A percentile compares a stretch with the other conserved stretches of the same genome.
Evolutionary conservation across 805 yeast genomes (phyloP).

Genomic region (Schizosaccharomyces cryophilus): DNA sequence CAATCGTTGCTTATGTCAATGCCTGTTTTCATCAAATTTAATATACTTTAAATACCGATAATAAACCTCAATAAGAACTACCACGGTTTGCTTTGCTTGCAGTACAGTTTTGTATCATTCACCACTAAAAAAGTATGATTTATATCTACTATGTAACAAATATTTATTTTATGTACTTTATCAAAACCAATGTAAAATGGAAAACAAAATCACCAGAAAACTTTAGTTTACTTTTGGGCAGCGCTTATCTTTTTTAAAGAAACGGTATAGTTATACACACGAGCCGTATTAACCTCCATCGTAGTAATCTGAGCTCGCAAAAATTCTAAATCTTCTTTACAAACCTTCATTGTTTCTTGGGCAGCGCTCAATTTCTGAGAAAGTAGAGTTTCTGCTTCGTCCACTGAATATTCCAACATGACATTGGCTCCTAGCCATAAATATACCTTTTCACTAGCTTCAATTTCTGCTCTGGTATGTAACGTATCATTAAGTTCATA

Average conservation of each 20-base stretch:
- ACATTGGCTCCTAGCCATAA: slow-evolving; percentile 97
- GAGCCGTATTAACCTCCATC: slow-evolving; percentile 91
- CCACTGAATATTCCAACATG: slow-evolving; percentile 81
- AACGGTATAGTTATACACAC: slow-evolving; percentile 67
- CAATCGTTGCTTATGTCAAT: too few species aligned
- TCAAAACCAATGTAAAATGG: too few species aligned
- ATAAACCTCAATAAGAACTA: too few species aligned
- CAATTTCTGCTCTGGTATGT: slow-evolving; percentile 57
- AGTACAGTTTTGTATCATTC: too few species aligned
- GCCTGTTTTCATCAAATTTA: too few species aligned
- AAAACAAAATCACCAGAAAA: too few species aligned
- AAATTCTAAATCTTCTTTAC: slow-evolving; percentile 67
- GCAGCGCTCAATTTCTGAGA: slow-evolving; percentile 38
- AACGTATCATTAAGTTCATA: slow-evolving; percentile 86
- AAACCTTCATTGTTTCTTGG: slow-evolving; percentile 27
- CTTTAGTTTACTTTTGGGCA: too few species aligned
- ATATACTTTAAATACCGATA: too few species aligned
- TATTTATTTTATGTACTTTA: too few species aligned
- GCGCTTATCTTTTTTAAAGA: slow-evolving; percentile 19
- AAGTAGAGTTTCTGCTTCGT: slow-evolving; percentile 59
- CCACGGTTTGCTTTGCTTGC: too few species aligned
- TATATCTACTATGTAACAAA: too few species aligned
- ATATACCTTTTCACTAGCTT: slow-evolving; percentile 39
- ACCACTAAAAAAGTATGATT: too few species aligned
- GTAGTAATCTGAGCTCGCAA: slow-evolving; percentile 78